Percentiles rank a stretch among this genome's conserved stretches.
These are phyloP conservation scores for Cystofilobasidium capitatum DNA, from an alignment of 768 basidiomycete genomes.

Conservation along the genomic window DNA sequence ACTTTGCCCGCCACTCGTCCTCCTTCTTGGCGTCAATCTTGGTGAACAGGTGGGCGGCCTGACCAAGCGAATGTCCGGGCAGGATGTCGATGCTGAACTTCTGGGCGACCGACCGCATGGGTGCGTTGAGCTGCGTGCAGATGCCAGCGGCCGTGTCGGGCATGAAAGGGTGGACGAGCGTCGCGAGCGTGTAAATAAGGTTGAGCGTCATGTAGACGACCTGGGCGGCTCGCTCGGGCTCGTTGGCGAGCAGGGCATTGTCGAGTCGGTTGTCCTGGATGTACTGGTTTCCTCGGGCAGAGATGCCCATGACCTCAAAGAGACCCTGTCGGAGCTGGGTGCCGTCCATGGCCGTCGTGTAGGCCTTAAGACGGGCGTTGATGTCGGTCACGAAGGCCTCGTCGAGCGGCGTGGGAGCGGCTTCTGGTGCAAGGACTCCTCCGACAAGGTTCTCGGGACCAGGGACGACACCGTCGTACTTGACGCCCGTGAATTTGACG, in stretches of 20 bases:
- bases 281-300: constrained; percentile 80
- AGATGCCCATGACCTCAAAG: constrained; percentile 79
- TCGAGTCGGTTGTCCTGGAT: constrained; percentile 85
- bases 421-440: constrained; percentile 47
- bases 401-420: constrained; percentile 53
- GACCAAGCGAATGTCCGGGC: constrained; percentile 72
- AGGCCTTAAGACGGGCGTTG: constrained; percentile 67
- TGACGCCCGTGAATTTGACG: constrained; percentile 82
- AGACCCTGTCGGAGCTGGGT: constrained; percentile 83
- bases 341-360: constrained; percentile 76
- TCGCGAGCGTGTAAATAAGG: constrained; percentile 80
- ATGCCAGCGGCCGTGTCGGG: constrained; percentile 75
- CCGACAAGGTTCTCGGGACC: constrained; percentile 64
- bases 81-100: constrained; percentile 69
- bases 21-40: constrained; percentile 85
- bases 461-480: constrained; percentile 69
- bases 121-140: constrained; percentile 77
- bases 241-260: constrained; percentile 72
- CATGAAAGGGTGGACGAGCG: constrained; percentile 90
- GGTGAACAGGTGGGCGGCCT: constrained; percentile 83
- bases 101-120: constrained; percentile 66
- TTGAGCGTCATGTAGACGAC: constrained; percentile 83
- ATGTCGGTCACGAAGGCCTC: constrained; percentile 63
- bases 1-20: constrained; percentile 67
- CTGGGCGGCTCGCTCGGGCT: constrained; percentile 77